Base-by-base conservation (phyloP, 1,139 yeast species). In the Lodderomyces metapsilosis region DNA sequence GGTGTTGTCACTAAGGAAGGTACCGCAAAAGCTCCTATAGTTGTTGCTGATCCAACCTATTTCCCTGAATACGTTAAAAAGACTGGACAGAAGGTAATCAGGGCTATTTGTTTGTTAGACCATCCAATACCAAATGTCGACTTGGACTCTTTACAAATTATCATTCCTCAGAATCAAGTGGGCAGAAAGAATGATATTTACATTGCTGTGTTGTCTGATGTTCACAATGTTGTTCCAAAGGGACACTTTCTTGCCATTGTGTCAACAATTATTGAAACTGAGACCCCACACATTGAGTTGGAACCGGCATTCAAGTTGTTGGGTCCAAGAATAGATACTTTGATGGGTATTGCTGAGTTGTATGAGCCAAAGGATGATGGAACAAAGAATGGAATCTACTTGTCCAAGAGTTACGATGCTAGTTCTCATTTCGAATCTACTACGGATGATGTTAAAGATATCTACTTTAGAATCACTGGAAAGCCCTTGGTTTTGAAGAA, bases 11-110 rank as follows among this genome's bases (percentile, higher is more conserved):
- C 97, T 40, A 94, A 91, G 48, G 95, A 89, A 54, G 98, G 96
- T 51, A 77, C 76, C 34, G 97, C 96, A 24, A 84, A 79, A 57
- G 96, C 98, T 1, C 96, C 96, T 51, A 73, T 89, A 48, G 95
- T 92, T 34, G 89, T 92, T 69, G 97, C 97, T 27, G 99, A 92
- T 62, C 99, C 99, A 45, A 92, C 98, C 12, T 92, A 92, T 62
- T 92, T 92, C 81, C 97, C 98, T 2, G 88, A 84, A 36, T 84
- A 81, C 65, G 97, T 92, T 45, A 75, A 79, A 60, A 80, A 87
- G 61, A 83, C 92, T 4, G 97, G 96, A 27, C 81, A 84, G 52
- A 82, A 76, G 58, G 96, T 94, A 41, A 89, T 92, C 51, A 81
- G 99, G 61, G 97, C 98, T 43, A 91, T 94, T 76, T 89, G 98